Evolutionary conservation across 169 alveolate species (phyloP).

Genomic region (Plasmodium relictum): DNA sequence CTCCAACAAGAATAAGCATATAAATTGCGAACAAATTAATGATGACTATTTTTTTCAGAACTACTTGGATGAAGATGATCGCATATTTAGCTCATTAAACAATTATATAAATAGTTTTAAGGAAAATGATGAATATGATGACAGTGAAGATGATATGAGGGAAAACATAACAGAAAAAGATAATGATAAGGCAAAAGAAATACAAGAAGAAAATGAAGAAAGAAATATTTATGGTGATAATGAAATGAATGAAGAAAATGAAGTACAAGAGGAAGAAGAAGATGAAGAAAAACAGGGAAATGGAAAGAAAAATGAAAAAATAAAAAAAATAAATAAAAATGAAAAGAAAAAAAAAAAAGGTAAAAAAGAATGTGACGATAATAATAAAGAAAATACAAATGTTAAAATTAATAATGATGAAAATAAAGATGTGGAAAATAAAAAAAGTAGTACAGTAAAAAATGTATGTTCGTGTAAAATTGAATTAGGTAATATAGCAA

Average conservation of each 20-base stretch:
- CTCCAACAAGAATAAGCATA: not conserved
- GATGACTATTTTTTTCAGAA: not conserved
- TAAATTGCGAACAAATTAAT: not conserved
- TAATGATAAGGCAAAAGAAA: not conserved
- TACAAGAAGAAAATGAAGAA: not conserved
- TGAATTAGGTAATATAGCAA: not conserved
- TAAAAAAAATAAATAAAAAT: conserved; percentile 13
- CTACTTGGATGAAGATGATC: conserved; percentile 45
- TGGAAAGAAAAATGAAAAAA: conserved; percentile 10
- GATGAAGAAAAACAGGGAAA: not conserved
- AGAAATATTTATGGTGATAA: not conserved
- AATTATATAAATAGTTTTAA: conserved; percentile 28
- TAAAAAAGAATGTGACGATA: not conserved
- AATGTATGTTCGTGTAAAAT: conserved; percentile 8
- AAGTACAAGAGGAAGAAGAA: not conserved
- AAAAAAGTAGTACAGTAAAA: not conserved
- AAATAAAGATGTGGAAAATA: not conserved
- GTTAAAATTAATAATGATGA: not conserved
- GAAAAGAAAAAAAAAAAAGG: conserved; percentile 10
- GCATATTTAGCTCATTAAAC: conserved; percentile 14
- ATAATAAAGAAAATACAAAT: not conserved
- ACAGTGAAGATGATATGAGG: not conserved
- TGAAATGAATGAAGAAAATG: conserved; percentile 1
- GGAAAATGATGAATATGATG: not conserved
- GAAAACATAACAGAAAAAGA: not conserved